Base-by-base conservation (phyloP, 176 grass and related monocot genomes). In the Guadua angustifolia region DNA sequence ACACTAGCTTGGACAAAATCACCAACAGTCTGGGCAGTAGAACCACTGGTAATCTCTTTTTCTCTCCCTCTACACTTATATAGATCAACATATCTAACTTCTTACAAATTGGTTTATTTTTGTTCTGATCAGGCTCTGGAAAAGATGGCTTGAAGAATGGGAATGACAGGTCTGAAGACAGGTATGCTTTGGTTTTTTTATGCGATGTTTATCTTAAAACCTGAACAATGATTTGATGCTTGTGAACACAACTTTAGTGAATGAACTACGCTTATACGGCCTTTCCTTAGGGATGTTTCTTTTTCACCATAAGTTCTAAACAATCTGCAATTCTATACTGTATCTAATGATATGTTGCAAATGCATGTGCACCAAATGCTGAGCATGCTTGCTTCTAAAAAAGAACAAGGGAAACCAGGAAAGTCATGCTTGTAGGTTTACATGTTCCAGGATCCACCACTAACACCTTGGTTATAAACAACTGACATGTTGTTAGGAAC, bases 1-100 rank as follows among this genome's bases (percentile, higher is more conserved):
- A 93, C 85, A 94, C 75, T 79, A 93, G 86, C 84, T 84, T 97
- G 71, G 92, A 97, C 61, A 94, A 94, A 89, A 91, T 97, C 38
- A 67, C 87, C 22, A 91, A 75, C 77, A 86, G 38, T 71, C 69
- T 97, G 32, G 86, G 81, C 35, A 79, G 69, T 89, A 88, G 66
- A 89, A 70, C 38, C 74, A 79, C 63, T n/a, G 87, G 90, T 93
- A 86, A 61, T 81, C 0, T 56, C 58, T 66, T 26, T 70, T 19
- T 9, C 24, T 75, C 1, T 52, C 42, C 64, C 25, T 39, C 42
- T 72, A 57, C 40, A 73, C 46, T 74, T 79, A 74, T 5, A 61
- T 70, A 70, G 40, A 69, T 80, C 38, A 49, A 19, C 44, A 16
- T 63, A 40, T 19, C 3, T 66, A 10, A 32, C 26, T 74, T 43